Conservation (phyloP, 1,284 basidiomycete species). For the Exsudoporus floridanus region DNA sequence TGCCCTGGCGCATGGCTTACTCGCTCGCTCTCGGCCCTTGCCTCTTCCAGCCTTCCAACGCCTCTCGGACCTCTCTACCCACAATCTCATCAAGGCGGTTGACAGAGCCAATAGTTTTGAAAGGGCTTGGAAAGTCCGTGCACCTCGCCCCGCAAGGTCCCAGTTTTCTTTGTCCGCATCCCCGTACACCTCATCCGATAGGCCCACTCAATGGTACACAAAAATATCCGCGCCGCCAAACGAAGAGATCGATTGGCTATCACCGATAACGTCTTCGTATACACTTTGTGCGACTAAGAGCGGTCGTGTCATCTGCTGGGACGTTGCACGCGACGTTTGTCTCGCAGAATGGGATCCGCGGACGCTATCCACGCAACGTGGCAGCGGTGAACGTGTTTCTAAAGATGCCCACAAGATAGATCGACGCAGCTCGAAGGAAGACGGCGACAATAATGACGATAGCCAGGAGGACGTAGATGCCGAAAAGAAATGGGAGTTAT, state of each 20-base stretch:
- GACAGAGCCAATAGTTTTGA: constrained; percentile 61
- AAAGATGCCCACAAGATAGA: constrained; percentile 13
- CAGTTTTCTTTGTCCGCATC: constrained; percentile 29
- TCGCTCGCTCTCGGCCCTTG: constrained; percentile 62
- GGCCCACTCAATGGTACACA: constrained; percentile 51
- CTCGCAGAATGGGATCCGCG: constrained; percentile 65
- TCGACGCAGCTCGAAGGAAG: constrained; percentile 11
- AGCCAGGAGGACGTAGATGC: constrained; percentile 4
- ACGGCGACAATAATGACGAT: constrained; percentile 10
- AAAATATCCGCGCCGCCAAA: constrained; percentile 59
- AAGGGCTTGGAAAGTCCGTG: constrained; percentile 57
- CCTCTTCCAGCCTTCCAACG: constrained; percentile 68
- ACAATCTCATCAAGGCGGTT: constrained; percentile 57
- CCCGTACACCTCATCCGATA: constrained; percentile 17
- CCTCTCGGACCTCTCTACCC: constrained; percentile 58
- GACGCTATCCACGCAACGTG: constrained; percentile 15
- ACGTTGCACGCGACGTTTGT: constrained; percentile 56
- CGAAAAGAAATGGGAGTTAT: constrained; percentile 60
- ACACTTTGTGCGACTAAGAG: constrained; percentile 70
- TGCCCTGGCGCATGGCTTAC: constrained; percentile 56
- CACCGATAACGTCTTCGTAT: constrained; percentile 71
- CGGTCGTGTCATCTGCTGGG: constrained; percentile 76
- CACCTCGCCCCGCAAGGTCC: constrained; percentile 47
- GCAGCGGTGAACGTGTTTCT: constrained; percentile 1
- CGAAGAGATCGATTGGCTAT: constrained; percentile 73